Conservation (phyloP, 108 stramenopile genomes). For the Nitzschia inconspicua region DNA sequence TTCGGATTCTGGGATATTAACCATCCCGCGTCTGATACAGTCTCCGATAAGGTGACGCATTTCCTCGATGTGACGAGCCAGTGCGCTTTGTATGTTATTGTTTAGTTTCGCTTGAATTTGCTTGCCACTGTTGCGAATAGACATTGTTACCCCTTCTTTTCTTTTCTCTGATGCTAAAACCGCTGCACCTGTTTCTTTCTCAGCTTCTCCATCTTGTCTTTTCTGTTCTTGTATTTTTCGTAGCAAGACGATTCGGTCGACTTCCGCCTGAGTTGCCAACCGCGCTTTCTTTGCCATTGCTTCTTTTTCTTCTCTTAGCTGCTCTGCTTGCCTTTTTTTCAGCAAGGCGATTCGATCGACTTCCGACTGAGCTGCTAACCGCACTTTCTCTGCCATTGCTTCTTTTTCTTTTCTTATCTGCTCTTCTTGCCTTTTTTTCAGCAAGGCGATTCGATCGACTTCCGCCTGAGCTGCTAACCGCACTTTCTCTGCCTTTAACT, state of each 20-base stretch:
- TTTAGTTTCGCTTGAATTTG: not conserved
- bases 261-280: not conserved
- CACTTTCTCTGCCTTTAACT: not conserved
- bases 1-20: constrained; percentile 1
- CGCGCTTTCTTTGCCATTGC: not conserved
- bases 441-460: not conserved
- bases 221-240: constrained; percentile 9
- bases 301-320: constrained; percentile 5
- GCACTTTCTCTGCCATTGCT: not conserved
- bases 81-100: not conserved
- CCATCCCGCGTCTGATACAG: not conserved
- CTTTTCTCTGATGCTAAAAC: not conserved
- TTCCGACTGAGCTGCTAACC: not conserved
- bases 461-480: not conserved
- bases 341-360: not conserved
- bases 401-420: constrained; percentile 1
- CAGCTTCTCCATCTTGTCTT: constrained; percentile 1
- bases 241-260: not conserved
- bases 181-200: not conserved
- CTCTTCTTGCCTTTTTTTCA: constrained; percentile 6
- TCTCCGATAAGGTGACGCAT: not conserved
- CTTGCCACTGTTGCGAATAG: not conserved
- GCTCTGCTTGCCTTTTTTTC: not conserved
- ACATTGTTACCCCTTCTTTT: not conserved
- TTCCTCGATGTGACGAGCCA: constrained; percentile 5